Evolutionary conservation across 176 grass and related monocot species (phyloP), one percentile per base, ranked within the genome.

Genomic region (Triticum dicoccoides): DNA sequence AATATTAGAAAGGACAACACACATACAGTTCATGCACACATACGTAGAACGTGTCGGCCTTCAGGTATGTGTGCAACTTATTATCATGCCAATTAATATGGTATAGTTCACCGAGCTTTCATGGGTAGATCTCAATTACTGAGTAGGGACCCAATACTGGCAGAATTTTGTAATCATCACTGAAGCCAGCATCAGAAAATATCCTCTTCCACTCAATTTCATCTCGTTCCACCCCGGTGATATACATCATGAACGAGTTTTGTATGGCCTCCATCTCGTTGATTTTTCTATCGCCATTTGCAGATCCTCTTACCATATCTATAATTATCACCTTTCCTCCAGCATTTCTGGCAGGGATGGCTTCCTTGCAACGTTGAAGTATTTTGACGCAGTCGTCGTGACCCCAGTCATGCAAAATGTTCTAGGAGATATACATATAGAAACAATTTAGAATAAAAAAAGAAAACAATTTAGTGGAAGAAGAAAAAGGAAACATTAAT

Each of bases 241-340:
- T 73, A 11, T 47, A 45, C 39, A 73, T 73, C 70, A 45, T 73
- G 70, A 45, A 73, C 5, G 15, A 0, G 12, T 74, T 47, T 1
- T 74, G 71, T 27, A 74, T 45, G 3, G 71, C 71, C 47, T 74
- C 71, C 39, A 74, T 74, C 71, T 74, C n/a, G 0, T 0, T 24
- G 12, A 74, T 45, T 15, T 47, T 74, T 3, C 4, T 74, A 0
- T 74, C 39, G 0, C 1, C n/a, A 6, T 25, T 11, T 0, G 39
- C n/a, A 27, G 14, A 15, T 47, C 71, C 71, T 47, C 71, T 27
- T 14, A 95, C 90, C 29, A 82, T 54, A 11, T 95, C 89, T 2
- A 87, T 73, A 20, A 92, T 29, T 0, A 92, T 85, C 17, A 89
- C 35, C 64, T 94, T 94, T 64, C 92, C 89, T 18, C 84, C 72